Percentiles rank a stretch among this genome's conserved stretches.
phyloP scores from a whole-genome alignment of 768 basidiomycete genomes.

The Dictyophora rubrovolvata region DNA sequence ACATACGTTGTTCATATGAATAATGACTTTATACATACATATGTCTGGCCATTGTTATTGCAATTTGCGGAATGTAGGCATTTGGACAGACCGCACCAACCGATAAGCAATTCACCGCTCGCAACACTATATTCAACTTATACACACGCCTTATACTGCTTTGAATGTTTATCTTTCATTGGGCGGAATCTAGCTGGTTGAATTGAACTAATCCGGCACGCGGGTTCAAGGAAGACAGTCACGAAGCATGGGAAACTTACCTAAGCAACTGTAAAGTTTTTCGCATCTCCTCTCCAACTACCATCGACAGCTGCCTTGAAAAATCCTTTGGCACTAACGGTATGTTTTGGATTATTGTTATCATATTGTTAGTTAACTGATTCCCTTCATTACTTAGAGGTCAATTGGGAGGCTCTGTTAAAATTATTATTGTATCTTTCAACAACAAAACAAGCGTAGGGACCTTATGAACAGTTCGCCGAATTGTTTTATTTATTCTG shows the following conservation, averaged over 20 bases:
- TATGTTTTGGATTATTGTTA: conserved; percentile 22
- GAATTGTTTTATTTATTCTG: background rate
- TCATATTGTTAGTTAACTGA: conserved; percentile 12
- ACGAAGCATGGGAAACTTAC: background rate
- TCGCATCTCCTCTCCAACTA: background rate
- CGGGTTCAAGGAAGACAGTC: no score
- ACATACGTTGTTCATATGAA: no score
- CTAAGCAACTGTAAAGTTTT: conserved; percentile 6
- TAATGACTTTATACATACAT: no score
- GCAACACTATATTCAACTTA: no score
- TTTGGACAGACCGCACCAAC: no score
- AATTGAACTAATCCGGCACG: no score
- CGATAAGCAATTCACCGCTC: no score
- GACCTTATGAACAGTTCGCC: conserved; percentile 1
- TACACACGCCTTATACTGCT: no score
- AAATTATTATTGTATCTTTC: conserved; percentile 9
- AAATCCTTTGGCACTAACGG: conserved; percentile 88
- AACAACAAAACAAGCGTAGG: conserved; percentile 8
- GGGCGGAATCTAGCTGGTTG: no score
- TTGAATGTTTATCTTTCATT: no score
- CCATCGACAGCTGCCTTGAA: conserved; percentile 61
- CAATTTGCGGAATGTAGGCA: no score
- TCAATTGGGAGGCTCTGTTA: conserved; percentile 82
- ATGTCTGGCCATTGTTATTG: no score
- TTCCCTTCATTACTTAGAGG: conserved; percentile 40